These are phyloP conservation scores for Debaryomyces robertsiae DNA, from an alignment of 1,139 yeast genomes.

Conservation along the genomic window DNA sequence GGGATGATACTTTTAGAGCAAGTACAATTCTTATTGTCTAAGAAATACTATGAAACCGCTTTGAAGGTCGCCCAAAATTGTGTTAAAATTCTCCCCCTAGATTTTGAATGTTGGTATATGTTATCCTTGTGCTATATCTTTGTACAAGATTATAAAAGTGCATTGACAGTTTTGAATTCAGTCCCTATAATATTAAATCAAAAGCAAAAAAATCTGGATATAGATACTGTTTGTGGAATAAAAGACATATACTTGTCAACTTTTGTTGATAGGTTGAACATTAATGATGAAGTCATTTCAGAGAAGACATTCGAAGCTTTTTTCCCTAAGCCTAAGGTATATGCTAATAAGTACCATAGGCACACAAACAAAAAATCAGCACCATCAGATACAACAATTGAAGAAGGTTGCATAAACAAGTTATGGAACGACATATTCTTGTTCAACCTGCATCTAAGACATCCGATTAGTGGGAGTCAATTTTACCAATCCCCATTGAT, in stretches of 20 bases:
- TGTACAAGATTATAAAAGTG: conserved; percentile 30
- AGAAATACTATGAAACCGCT: conserved; percentile 30
- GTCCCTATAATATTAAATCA: conserved; percentile 32
- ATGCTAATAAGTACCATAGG: conserved; percentile 11
- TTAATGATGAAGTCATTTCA: conserved; percentile 30
- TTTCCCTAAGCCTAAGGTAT: conserved; percentile 34
- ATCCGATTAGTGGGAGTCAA: conserved; percentile 38
- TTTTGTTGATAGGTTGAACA: conserved; percentile 26
- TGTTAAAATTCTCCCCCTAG: conserved; percentile 40
- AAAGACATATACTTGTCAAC: conserved; percentile 33
- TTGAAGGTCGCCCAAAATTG: conserved; percentile 33
- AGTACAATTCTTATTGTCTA: conserved; percentile 39
- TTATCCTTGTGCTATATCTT: conserved; percentile 39
- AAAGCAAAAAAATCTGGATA: conserved; percentile 18
- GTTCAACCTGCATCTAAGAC: conserved; percentile 35
- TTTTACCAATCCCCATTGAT: conserved; percentile 42
- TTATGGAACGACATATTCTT: conserved; percentile 39
- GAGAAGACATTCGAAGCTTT: conserved; percentile 33
- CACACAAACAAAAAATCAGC: conserved; percentile 4
- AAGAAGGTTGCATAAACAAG: conserved; percentile 30
- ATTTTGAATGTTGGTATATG: conserved; percentile 45
- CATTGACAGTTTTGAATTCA: conserved; percentile 38
- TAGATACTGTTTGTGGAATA: conserved; percentile 31
- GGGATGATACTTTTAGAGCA: conserved; percentile 44
- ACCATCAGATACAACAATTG: conserved; percentile 8